Base-by-base conservation (phyloP, 495 filamentous ascomycete species). In the Podospora didyma region DNA sequence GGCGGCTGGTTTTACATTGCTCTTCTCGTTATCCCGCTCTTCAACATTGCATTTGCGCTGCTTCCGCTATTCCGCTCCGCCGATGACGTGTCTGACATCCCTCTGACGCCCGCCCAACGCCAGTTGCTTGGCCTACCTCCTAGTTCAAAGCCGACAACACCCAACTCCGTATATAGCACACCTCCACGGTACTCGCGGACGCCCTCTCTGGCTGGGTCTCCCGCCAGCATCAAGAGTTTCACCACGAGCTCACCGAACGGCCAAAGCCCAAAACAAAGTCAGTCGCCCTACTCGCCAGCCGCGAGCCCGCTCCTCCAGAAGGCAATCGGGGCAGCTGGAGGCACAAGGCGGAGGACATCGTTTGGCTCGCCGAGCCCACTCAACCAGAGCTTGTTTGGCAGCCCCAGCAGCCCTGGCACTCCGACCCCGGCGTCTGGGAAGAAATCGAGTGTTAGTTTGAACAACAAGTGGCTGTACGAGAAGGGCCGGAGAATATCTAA, bases 391-490 rank as follows among this genome's bases (percentile, higher is more conserved):
- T 80, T 82, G 19, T 75, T 77, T 26, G 76, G 75, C n/a, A 75
- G 76, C 26, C 68, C 75, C 64, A 64, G 65, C 19, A 68, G 67
- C 2, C 69, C 69, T 7, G 69, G 84, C 0, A 76, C 80, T 47
- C 89, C 86, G 7, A 89, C 84, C 46, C 90, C 85, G 42, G 80
- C 84, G 6, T 65, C 76, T 2, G 82, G 82, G 21, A 90, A 87
- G 71, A 79, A 86, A 35, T 82, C 82, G 23, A 88, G 80, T 51
- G 77, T 97, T 39, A 79, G 81, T 12, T 66, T 96, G 62, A 96
- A 89, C 62, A 96, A 82, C 70, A 90, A 88, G 73, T 98, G 92
- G 93, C 71, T 96, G 41, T 98, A 96, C 72, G 89, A 98, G 70
- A 86, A 85, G 69, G 78, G 76, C 21, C 78, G 83, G 60, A 70